Base-by-base conservation (phyloP, 768 basidiomycete genomes). In the Galerina marginata region DNA sequence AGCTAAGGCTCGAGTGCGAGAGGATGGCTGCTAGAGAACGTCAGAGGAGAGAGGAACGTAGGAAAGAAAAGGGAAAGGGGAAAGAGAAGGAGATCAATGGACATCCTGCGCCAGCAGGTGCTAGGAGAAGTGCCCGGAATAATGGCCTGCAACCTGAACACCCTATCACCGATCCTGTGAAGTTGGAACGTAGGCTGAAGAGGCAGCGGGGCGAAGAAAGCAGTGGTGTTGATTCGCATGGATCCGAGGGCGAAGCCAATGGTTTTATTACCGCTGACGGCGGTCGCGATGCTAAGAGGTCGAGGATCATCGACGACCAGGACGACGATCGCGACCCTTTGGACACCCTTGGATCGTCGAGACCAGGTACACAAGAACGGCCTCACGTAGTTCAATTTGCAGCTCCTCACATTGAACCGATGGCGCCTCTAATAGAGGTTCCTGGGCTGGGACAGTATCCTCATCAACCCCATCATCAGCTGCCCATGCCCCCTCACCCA, bases 1-100 rank as follows among this genome's bases (percentile, higher is more conserved):
- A 85, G 54, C 90, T 97, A 72, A 79, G 80, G 52, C 59, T 87
- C 29, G 96, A 98, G 72, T 98, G 96, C 72, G 89, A 91, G 71
- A 82, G 92, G 63, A 95, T 96, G 92, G 91, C 93, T 14, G 81
- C 74, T 40, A 79, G 89, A 53, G 92, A 96, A 70, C 77, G 86
- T 59, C 84, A 87, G 75, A 80, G 91, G 65, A 73, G 86, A 59
- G 83, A 84, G 9, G 88, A 86, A 61, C 69, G 80, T 53, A 80
- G 79, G 71, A 84, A 86, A 67, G 77, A 79, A 37, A 83, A 80
- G 40, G 87, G 79, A 51, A 73, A 70, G 65, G 77, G 73, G 42
- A 83, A 75, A 66, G 81, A 70, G 14, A 74, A 76, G 54, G 72
- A 69, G 15, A 68, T 72, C 44, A 70, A 77, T 20, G 72, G 59